These are phyloP conservation scores for Oryza coarctata DNA, from an alignment of 176 grass and related monocot genomes.

Conservation along the genomic window DNA sequence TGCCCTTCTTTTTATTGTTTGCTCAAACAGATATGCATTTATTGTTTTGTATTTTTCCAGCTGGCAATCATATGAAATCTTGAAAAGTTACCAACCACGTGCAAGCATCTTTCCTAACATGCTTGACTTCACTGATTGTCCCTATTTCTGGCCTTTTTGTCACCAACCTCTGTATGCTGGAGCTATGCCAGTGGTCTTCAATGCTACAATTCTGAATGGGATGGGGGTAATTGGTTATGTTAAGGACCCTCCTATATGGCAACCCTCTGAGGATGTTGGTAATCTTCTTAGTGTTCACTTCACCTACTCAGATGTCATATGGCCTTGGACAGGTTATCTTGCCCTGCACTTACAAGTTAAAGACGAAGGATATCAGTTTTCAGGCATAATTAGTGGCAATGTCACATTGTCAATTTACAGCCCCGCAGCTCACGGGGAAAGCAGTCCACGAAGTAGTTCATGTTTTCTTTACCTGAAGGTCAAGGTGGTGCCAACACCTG, in stretches of 20 bases:
- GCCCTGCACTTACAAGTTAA: conserved; percentile 94
- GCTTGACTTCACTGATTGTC: conserved; percentile 86
- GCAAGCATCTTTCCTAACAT: conserved; percentile 81
- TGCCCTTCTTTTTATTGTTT: conserved; percentile 21
- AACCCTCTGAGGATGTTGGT: conserved; percentile 76
- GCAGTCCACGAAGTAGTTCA: conserved; percentile 51
- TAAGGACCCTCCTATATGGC: conserved; percentile 74
- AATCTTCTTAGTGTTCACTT: conserved; percentile 91
- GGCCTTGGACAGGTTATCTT: conserved; percentile 96
- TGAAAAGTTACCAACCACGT: conserved; percentile 80
- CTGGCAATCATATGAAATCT: conserved; percentile 87
- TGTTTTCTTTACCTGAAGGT: conserved; percentile 83
- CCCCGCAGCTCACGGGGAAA: conserved; percentile 59
- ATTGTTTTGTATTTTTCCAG: conserved; percentile 45
- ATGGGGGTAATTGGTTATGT: conserved; percentile 94
- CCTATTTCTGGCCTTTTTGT: conserved; percentile 96
- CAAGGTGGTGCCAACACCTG: conserved; percentile 73
- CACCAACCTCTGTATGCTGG: conserved; percentile 87
- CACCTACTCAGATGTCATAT: conserved; percentile 89
- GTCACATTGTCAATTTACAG: conserved; percentile 69
- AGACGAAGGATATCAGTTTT: conserved; percentile 79
- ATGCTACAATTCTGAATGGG: conserved; percentile 94
- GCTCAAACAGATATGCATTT: conserved; percentile 26
- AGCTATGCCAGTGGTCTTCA: conserved; percentile 92
- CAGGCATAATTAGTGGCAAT: conserved; percentile 85